Evolutionary conservation across 768 basidiomycete species (phyloP), one percentile per base, ranked within the genome.

Genomic region (Cyathus striatus): DNA sequence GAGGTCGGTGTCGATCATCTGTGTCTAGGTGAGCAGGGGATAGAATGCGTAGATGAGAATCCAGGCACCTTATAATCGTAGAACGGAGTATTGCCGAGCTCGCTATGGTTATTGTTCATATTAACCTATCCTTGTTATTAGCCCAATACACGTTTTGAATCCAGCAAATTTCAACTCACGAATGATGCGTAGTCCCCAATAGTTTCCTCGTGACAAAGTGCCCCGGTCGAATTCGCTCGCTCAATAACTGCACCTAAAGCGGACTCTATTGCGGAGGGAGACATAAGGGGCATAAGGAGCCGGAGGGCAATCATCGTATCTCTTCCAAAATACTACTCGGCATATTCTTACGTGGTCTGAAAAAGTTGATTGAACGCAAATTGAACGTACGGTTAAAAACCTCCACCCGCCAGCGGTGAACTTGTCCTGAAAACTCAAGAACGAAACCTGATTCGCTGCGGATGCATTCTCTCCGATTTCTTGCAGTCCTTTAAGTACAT

Each of bases 1-100:
- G 22, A 71, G 62, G 42, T 73, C 64, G 18, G 68, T 70, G 47
- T 72, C 70, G 42, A 70, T 61, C 69, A 69, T 71, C 55, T 64
- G 54, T 25, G 44, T 23, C 23, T 37, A 27, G 30, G 9, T 25
- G 6, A 33, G 30, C 10, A 3, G 18, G 18, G 21, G 18, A 42
- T n/a, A 22, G 2, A n/a, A 44, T 12, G 25, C 17, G 13, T 7
- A 20, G 23, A 10, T 6, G 5, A 43, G 24, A n/a, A n/a, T n/a
- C n/a, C n/a, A n/a, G 23, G 14, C n/a, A 54, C 60, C 50, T 67
- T 67, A 41, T 67, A 67, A 40, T 67, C 64, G 46, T 65, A 67
- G 41, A 60, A 66, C 1, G 70, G 69, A 4, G 59, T 51, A 47
- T 65, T 68, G 13, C 70, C 70, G 3, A 68, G 54, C 5, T 66